Base-by-base conservation (phyloP, 1,284 basidiomycete species). In the Peniophora sp. region DNA sequence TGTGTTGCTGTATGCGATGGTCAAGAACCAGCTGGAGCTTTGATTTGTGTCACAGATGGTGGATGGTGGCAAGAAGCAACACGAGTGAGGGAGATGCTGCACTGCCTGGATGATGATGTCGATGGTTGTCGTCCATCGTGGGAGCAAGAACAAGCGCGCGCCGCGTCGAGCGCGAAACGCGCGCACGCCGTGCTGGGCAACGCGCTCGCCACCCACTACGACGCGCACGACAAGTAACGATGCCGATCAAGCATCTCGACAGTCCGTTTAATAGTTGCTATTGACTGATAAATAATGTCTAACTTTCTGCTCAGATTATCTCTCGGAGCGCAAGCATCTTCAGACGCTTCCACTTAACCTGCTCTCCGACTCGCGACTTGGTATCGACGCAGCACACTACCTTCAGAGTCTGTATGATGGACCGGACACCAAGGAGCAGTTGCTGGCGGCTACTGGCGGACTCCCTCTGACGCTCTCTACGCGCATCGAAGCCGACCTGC, bases 331-430 rank as follows among this genome's bases (percentile, higher is more conserved):
- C 65, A 92, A 93, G 69, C 87, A 96, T 61, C 69, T 89, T 55
- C 85, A 92, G 68, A 86, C 85, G 46, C 83, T 89, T 50, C 84
- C 92, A 23, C 79, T 99, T 50, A 83, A 80, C 53, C 82, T 88
- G 5, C 78, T 99, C 50, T 81, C 89, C 46, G 92, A 97, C 66
- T 92, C 95, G 50, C 88, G 97, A 49, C 84, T 99, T 24, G 96
- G 96, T 47, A 98, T 99, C 65, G 97, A 99, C 76, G 92, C 94
- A 6, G 85, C 90, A 14, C 85, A 89, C 69, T 99, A 98, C 69
- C 78, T 99, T 45, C 79, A 85, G 50, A 76, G 79, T 51, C 77
- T 99, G 56, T 84, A 89, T 24, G 85, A 92, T 53, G 81, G 76
- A 53, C 80, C 90, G 1, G 77, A 84, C 8, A 78, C 84, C 19